Evolutionary conservation across 2,329 filamentous ascomycete species (phyloP).

Genomic region (Fusarium camptoceras): DNA sequence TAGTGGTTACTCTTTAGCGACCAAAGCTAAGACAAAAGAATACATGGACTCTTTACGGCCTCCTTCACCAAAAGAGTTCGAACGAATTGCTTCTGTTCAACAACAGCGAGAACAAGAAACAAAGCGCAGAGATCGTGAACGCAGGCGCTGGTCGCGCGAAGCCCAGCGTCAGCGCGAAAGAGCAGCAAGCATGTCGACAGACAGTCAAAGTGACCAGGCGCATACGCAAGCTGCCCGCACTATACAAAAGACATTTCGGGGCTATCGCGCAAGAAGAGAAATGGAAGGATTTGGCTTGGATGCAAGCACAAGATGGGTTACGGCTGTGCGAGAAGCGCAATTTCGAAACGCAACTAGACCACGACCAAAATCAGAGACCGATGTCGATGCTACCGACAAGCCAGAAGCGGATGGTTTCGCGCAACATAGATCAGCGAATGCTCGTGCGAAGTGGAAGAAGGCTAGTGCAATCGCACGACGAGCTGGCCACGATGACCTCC

Average conservation of each 20-base stretch:
- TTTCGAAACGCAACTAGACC: conserved; percentile 65
- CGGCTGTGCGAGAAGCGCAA: conserved; percentile 70
- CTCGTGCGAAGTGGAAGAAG: conserved; percentile 80
- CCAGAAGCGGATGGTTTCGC: conserved; percentile 18
- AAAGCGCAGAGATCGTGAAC: conserved; percentile 55
- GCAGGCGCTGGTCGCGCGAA: conserved; percentile 52
- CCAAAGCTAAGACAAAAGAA: conserved; percentile 50
- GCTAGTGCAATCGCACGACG: conserved; percentile 76
- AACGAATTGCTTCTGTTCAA: conserved; percentile 63
- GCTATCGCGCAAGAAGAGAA: conserved; percentile 78
- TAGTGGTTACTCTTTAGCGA: conserved; percentile 13
- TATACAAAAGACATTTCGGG: conserved; percentile 80
- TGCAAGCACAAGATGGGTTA: conserved; percentile 77
- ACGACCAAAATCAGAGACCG: conserved; percentile 47
- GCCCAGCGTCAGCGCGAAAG: conserved; percentile 42
- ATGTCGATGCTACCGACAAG: conserved; percentile 10
- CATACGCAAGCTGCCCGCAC: conserved; percentile 64
- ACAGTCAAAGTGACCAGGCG: conserved; percentile 42
- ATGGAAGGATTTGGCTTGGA: conserved; percentile 76
- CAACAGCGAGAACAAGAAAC: conserved; percentile 59
- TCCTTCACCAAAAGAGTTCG: conserved; percentile 60
- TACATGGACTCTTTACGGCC: conserved; percentile 65
- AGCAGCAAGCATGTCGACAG: conserved; percentile 23
- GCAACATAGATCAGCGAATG: conserved; percentile 50
- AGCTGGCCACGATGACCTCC: conserved; percentile 74